These are phyloP conservation scores for Staphylotrichum tortipilum DNA, from an alignment of 495 filamentous ascomycete genomes.

Conservation along the genomic window DNA sequence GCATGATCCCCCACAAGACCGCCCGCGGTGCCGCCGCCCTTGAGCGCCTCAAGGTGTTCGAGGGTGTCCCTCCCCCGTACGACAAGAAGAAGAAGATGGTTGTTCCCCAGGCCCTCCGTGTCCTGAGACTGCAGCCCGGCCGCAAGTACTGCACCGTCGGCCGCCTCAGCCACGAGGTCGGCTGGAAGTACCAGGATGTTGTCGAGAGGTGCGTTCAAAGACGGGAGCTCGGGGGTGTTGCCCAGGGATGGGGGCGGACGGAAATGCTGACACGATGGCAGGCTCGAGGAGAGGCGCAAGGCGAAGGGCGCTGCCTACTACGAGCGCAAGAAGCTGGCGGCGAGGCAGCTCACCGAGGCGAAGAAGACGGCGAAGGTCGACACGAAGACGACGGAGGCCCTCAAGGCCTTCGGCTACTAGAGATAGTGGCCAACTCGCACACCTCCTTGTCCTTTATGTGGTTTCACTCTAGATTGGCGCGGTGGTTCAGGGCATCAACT, in stretches of 20 bases:
- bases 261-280: conserved; percentile 43
- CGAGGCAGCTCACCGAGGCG: conserved; percentile 80
- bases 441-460: conserved; percentile 28
- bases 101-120: conserved; percentile 92
- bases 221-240: not conserved
- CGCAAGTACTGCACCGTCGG: conserved; percentile 99
- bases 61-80: conserved; percentile 97
- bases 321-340: conserved; percentile 94
- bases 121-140: conserved; percentile 90
- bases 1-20: conserved; percentile 99
- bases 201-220: conserved; percentile 71
- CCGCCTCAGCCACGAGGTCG: conserved; percentile 93
- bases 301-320: conserved; percentile 99
- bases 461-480: conserved; percentile 37
- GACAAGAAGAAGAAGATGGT: conserved; percentile 99
- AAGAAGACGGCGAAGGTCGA: conserved; percentile 86
- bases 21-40: conserved; percentile 90
- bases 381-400: conserved; percentile 49
- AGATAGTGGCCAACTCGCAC: conserved; percentile 19
- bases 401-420: conserved; percentile 50
- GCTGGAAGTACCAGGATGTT: conserved; percentile 99
- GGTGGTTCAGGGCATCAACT: conserved; percentile 35
- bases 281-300: conserved; percentile 98
- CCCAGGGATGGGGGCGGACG: not conserved
- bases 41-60: conserved; percentile 98